Conservation (phyloP, 495 filamentous ascomycete species). For the Daldinia decipiens region DNA sequence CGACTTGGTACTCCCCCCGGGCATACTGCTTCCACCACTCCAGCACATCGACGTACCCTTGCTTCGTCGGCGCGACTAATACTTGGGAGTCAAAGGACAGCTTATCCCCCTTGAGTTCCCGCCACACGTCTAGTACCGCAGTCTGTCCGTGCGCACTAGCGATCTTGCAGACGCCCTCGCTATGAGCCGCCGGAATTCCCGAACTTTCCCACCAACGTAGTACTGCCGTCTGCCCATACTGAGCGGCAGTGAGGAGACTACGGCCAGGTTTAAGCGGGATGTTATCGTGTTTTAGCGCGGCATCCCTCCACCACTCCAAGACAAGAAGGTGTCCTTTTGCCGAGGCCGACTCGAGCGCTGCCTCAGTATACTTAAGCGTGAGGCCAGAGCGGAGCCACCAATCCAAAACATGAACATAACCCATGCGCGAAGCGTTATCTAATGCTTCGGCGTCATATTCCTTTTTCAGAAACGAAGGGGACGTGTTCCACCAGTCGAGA, state of each 20-base stretch:
- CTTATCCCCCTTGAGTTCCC: conserved; percentile 77
- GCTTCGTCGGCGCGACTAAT: conserved; percentile 85
- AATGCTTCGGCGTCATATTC: conserved; percentile 79
- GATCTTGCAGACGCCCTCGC: conserved; percentile 81
- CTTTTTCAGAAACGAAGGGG: conserved; percentile 79
- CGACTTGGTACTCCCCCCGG: conserved; percentile 60
- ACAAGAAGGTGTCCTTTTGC: conserved; percentile 83
- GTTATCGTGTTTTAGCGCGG: conserved; percentile 56
- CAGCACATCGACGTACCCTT: conserved; percentile 81
- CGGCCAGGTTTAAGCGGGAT: conserved; percentile 77
- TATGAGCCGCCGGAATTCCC: conserved; percentile 76
- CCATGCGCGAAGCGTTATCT: conserved; percentile 84
- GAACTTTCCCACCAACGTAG: conserved; percentile 86
- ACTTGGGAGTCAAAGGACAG: conserved; percentile 91
- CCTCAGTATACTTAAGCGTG: conserved; percentile 82
- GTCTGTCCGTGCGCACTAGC: conserved; percentile 89
- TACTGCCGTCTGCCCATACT: conserved; percentile 74
- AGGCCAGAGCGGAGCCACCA: conserved; percentile 91
- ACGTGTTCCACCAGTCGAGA: conserved; percentile 83
- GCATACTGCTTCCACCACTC: conserved; percentile 91
- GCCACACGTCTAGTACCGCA: conserved; percentile 84
- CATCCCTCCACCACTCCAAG: conserved; percentile 89
- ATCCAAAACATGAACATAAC: conserved; percentile 83
- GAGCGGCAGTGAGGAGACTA: conserved; percentile 80
- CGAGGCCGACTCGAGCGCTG: conserved; percentile 85